Evolutionary conservation across 768 basidiomycete species (phyloP), one percentile per base, ranked within the genome.

Genomic region (Leucocoprinus birnbaumii): DNA sequence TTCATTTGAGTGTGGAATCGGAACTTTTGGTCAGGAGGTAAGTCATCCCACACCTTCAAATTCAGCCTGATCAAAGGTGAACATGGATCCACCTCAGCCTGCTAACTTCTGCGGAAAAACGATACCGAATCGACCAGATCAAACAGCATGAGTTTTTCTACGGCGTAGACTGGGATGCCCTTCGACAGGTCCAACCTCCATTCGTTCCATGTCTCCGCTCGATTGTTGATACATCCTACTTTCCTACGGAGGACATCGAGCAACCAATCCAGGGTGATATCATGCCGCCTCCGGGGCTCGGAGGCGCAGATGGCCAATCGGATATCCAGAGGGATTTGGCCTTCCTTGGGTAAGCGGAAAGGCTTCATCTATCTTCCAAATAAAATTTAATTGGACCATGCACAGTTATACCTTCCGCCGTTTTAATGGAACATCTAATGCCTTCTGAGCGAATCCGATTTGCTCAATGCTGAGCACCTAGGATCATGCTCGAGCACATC

Each of bases 171-270:
- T 99, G 96, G 97, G 75, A 78, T 13, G 75, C 78, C 5, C 91
- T 98, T 65, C 85, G 94, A 22, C 79, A 82, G 37, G 96, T 99
- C 58, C 94, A 95, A 64, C 84, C 94, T 3, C 97, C 96, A 4
- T 98, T 98, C 69, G 87, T 99, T n/a, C 96, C 97, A 18, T 91
- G 93, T 55, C 77, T 98, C 27, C 83, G 89, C 38, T 94, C 91
- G 7, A 89, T 95, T 65, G 95, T 94, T 34, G 95, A 98, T 61
- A 97, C 95, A 1, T 94, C 93, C n/a, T 97, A 97, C 74, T 97
- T 97, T 82, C 95, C 95, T 1, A 94, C 90, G 2, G 94, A 97
- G 57, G 93, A 96, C 62, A 79, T 95, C 52, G 91, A 95, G 54
- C 89, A 94, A 79, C 80, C 47, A 78, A 80, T 57, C 60, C 66